These are phyloP conservation scores for Spizellomyces sp. DNA, from an alignment of 192 early-diverging fungal genomes.

Conservation along the genomic window DNA sequence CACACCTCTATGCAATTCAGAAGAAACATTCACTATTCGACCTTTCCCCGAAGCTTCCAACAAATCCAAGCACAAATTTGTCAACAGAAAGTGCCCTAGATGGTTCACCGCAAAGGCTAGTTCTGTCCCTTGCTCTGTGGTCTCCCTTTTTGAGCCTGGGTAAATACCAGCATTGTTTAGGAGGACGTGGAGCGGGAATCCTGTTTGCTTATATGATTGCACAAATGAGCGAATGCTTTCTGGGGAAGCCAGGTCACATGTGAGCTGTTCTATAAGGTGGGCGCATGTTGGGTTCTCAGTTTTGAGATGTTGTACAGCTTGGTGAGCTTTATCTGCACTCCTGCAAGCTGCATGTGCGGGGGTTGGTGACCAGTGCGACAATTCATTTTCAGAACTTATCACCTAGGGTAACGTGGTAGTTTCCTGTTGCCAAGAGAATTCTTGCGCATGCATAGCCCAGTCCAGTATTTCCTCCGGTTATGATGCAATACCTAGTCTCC, in stretches of 20 bases:
- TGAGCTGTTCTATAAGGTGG: background rate
- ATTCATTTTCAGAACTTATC: background rate
- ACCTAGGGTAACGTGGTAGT: background rate
- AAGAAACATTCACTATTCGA: background rate
- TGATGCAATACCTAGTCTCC: background rate
- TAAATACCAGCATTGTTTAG: background rate
- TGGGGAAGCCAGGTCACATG: background rate
- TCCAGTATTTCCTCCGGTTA: background rate
- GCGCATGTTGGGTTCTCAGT: background rate
- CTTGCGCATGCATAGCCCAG: background rate
- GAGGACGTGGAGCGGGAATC: background rate
- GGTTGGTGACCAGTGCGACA: background rate
- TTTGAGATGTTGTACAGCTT: background rate
- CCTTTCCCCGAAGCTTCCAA: background rate
- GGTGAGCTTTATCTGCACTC: background rate
- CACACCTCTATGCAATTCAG: background rate
- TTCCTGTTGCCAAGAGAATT: background rate
- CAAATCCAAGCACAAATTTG: slow-evolving; percentile 6
- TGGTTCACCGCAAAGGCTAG: slow-evolving; percentile 24
- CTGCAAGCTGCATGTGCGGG: background rate
- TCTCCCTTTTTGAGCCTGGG: background rate
- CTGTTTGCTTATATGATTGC: background rate
- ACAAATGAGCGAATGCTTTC: background rate
- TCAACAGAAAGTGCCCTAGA: slow-evolving; percentile 40
- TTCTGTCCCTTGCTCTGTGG: slow-evolving; percentile 17